These are phyloP conservation scores for Neofusicoccum sp. DNA, from an alignment of 2,329 filamentous ascomycete species.

Conservation along the genomic window DNA sequence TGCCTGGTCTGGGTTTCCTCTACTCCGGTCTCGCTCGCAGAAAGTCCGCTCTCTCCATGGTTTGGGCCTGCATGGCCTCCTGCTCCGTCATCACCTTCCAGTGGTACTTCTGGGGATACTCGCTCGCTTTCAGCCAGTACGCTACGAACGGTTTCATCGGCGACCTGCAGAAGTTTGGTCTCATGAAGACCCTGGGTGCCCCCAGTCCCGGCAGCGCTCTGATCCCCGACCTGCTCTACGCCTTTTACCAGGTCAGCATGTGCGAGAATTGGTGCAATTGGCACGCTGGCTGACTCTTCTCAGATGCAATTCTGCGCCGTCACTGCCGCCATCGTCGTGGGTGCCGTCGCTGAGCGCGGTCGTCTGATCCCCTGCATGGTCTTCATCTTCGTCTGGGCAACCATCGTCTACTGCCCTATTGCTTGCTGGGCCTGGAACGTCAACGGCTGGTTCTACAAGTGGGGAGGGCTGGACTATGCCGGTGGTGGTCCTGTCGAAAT, in stretches of 20 bases:
- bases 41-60: slow-evolving; percentile 95
- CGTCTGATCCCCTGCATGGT: slow-evolving; percentile 92
- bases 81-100: slow-evolving; percentile 92
- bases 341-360: slow-evolving; percentile 90
- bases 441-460: slow-evolving; percentile 89
- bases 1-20: slow-evolving; percentile 94
- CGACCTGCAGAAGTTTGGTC: slow-evolving; percentile 83
- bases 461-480: slow-evolving; percentile 94
- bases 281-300: slow-evolving; percentile 24
- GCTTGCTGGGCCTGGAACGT: slow-evolving; percentile 96
- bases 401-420: slow-evolving; percentile 94
- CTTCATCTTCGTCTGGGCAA: slow-evolving; percentile 95
- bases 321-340: slow-evolving; percentile 87
- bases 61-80: slow-evolving; percentile 96
- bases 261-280: slow-evolving; percentile 2
- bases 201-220: slow-evolving; percentile 89
- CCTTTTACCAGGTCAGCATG: slow-evolving; percentile 79
- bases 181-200: slow-evolving; percentile 78
- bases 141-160: slow-evolving; percentile 91
- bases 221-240: slow-evolving; percentile 86
- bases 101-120: slow-evolving; percentile 99
- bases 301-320: slow-evolving; percentile 97
- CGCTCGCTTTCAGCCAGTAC: slow-evolving; percentile 82
- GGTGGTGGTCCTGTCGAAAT: slow-evolving; percentile 98
- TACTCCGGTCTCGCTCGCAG: slow-evolving; percentile 96